Conservation (phyloP, 2,329 filamentous ascomycete genomes). For the Exophiala mesophila region DNA sequence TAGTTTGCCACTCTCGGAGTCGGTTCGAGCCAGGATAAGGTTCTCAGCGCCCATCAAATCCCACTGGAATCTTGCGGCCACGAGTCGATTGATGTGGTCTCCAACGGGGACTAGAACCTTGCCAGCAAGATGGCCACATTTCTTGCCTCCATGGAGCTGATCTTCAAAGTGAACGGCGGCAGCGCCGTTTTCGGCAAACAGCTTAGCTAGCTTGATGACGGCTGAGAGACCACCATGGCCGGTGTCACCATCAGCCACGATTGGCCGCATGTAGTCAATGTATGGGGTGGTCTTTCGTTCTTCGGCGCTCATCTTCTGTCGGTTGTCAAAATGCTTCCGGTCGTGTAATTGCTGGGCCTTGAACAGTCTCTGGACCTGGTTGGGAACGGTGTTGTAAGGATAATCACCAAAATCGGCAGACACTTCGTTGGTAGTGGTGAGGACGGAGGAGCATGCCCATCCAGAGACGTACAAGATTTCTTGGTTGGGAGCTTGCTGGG, state of each 20-base stretch:
- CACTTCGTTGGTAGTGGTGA: constrained; percentile 94
- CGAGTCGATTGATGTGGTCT: constrained; percentile 93
- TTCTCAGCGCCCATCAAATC: constrained; percentile 97
- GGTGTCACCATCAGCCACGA: constrained; percentile 93
- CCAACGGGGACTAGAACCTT: constrained; percentile 92
- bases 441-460: constrained; percentile 91
- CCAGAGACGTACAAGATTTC: constrained; percentile 95
- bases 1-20: constrained; percentile 88
- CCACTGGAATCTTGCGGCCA: constrained; percentile 93
- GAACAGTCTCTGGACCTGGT: constrained; percentile 92
- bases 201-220: constrained; percentile 91
- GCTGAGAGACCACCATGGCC: constrained; percentile 88
- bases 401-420: constrained; percentile 98
- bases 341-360: constrained; percentile 98
- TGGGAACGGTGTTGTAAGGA: constrained; percentile 97
- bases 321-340: constrained; percentile 84
- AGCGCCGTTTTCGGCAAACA: constrained; percentile 95
- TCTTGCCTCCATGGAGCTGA: constrained; percentile 95
- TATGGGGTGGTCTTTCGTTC: constrained; percentile 74
- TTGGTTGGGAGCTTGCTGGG: constrained; percentile 92
- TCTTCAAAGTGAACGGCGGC: constrained; percentile 97
- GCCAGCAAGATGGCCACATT: constrained; percentile 92
- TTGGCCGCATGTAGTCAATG: constrained; percentile 86
- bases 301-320: constrained; percentile 70
- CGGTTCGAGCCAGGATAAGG: constrained; percentile 87